phyloP scores from a whole-genome alignment of 208 protist genomes.

The Herpetomonas tarakana region DNA sequence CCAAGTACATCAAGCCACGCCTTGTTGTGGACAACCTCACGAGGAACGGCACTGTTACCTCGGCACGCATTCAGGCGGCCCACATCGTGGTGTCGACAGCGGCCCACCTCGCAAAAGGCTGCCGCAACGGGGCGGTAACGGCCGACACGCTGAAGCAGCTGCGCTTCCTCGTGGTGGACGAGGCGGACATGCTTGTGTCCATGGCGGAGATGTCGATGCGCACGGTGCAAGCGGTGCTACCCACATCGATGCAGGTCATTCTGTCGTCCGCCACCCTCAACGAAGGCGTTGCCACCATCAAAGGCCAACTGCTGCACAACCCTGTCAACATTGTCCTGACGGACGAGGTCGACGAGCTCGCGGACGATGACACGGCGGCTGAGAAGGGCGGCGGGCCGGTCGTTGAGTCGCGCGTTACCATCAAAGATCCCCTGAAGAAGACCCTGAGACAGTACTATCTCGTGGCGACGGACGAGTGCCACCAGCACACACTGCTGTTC shows the following conservation, averaged over 20 bases:
- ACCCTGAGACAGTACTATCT: constrained; percentile 87
- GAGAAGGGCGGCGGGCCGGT: constrained; percentile 37
- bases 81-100: constrained; percentile 86
- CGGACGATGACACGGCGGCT: constrained; percentile 36
- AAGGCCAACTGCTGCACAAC: constrained; percentile 93
- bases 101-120: constrained; percentile 71
- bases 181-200: constrained; percentile 95
- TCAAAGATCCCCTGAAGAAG: constrained; percentile 41
- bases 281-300: constrained; percentile 90
- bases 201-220: constrained; percentile 93
- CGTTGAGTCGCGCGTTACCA: constrained; percentile 65
- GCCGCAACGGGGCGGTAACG: constrained; percentile 48
- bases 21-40: constrained; percentile 84
- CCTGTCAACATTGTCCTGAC: constrained; percentile 90
- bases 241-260: constrained; percentile 87
- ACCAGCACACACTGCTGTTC: constrained; percentile 95
- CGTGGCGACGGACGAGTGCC: constrained; percentile 84
- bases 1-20: constrained; percentile 79
- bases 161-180: constrained; percentile 92
- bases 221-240: constrained; percentile 82
- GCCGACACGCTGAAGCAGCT: constrained; percentile 58
- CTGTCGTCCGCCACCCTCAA: constrained; percentile 95
- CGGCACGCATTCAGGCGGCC: constrained; percentile 53
- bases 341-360: constrained; percentile 52
- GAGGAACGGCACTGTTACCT: constrained; percentile 48